Conservation (phyloP, 164 flowering plant species). For the grape (Vitis vinifera) region DNA sequence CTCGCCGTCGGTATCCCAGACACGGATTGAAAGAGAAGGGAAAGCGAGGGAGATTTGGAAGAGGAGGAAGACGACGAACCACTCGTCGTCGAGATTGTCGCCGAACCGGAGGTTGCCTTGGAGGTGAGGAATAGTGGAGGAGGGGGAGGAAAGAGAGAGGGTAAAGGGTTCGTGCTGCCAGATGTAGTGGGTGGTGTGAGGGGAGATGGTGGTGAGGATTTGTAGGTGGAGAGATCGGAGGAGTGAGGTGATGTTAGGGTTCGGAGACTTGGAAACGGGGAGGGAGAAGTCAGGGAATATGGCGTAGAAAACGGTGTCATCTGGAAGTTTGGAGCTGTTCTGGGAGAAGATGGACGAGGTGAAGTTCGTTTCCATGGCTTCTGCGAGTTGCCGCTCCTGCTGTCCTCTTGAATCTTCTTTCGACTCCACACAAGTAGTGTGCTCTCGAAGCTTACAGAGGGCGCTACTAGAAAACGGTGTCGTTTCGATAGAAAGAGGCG, state of each 20-base stretch:
- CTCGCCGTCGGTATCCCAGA: conserved; percentile 88
- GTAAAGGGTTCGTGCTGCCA: conserved; percentile 92
- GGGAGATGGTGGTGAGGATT: conserved; percentile 52
- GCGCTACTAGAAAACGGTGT: too few relatives aligned
- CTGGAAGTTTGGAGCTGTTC: conserved; percentile 45
- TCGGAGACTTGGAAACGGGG: conserved; percentile 18
- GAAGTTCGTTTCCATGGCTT: conserved; percentile 23
- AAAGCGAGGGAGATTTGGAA: conserved; percentile 45
- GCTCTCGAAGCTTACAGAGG: too few relatives aligned
- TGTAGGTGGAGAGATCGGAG: conserved; percentile 70
- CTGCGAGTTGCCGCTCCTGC: too few relatives aligned
- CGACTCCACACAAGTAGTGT: too few relatives aligned
- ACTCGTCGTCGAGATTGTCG: conserved; percentile 91
- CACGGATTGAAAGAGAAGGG: conserved; percentile 53
- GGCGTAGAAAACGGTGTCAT: conserved; percentile 75
- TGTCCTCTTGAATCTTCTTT: too few relatives aligned
- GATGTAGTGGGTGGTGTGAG: conserved; percentile 55
- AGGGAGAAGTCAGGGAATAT: conserved; percentile 59
- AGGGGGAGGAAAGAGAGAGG: conserved; percentile 41
- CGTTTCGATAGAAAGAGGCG: too few relatives aligned
- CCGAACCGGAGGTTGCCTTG: conserved; percentile 74
- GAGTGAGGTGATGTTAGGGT: conserved; percentile 11
- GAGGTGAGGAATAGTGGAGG: conserved; percentile 47
- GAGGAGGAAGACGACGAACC: conserved; percentile 86
- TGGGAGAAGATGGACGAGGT: conserved; percentile 31